Conservation (phyloP, 805 yeast species). For the Pichia membranifaciens region DNA sequence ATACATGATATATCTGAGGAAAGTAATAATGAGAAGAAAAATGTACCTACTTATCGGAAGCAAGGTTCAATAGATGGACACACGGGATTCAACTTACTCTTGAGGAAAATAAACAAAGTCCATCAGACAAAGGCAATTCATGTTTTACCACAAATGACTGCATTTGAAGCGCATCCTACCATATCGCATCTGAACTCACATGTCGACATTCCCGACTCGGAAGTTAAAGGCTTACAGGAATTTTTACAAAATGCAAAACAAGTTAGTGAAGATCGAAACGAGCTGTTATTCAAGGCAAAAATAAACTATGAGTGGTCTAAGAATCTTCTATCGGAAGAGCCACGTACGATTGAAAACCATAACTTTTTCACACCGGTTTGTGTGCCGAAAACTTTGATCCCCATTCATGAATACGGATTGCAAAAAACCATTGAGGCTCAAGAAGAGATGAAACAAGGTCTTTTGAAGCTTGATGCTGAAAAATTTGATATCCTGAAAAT, state of each 20-base stretch:
- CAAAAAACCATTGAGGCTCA: not conserved
- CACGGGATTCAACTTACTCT: conserved; percentile 20
- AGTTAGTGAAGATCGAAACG: conserved; percentile 35
- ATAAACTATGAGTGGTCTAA: conserved; percentile 50
- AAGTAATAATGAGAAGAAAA: too few relatives aligned
- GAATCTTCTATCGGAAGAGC: conserved; percentile 28
- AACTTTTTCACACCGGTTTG: conserved; percentile 44
- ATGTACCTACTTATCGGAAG: too few relatives aligned
- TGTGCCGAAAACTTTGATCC: conserved; percentile 29
- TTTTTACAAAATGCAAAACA: conserved; percentile 41
- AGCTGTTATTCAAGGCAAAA: conserved; percentile 40
- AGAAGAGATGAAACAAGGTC: not conserved
- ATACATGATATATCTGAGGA: not conserved
- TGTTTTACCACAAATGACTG: conserved; percentile 24
- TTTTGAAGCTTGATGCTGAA: not conserved
- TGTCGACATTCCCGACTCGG: conserved; percentile 2
- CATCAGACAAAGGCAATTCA: conserved; percentile 12
- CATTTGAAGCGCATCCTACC: conserved; percentile 21
- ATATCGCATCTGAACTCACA: not conserved
- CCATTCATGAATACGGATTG: conserved; percentile 12
- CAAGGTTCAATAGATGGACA: too few relatives aligned
- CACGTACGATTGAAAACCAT: conserved; percentile 35
- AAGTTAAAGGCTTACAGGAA: conserved; percentile 30
- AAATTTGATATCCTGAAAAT: conserved; percentile 3
- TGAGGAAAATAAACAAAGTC: conserved; percentile 22